Percentiles rank a stretch among this genome's conserved stretches.
Conservation (phyloP, 768 basidiomycete species). For the Rhizopogon vulgaris region DNA sequence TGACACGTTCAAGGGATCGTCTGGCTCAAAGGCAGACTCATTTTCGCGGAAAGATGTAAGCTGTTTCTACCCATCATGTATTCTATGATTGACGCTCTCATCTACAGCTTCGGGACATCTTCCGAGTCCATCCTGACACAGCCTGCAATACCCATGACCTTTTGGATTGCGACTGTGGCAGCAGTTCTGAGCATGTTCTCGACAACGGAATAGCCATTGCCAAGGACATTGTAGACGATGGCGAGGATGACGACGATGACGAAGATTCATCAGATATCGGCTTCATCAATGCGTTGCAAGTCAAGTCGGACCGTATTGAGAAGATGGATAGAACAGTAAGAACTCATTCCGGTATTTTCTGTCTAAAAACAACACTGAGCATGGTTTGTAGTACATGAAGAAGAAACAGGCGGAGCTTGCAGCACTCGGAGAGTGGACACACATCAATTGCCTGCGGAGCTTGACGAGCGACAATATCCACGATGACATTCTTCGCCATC, state of each 20-base stretch:
- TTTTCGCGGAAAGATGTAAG: constrained; percentile 82
- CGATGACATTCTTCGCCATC: constrained; percentile 57
- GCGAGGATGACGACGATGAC: constrained; percentile 21
- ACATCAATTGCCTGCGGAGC: constrained; percentile 64
- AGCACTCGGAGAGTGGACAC: constrained; percentile 76
- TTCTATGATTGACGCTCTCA: not conserved
- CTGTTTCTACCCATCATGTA: not conserved
- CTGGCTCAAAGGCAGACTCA: constrained; percentile 70
- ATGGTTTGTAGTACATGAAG: constrained; percentile 44
- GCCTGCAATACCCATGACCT: constrained; percentile 91
- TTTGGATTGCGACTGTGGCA: constrained; percentile 70
- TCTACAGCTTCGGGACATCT: constrained; percentile 81
- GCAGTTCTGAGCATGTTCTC: constrained; percentile 4
- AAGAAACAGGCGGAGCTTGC: constrained; percentile 67
- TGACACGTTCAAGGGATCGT: constrained; percentile 28
- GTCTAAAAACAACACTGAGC: not conserved
- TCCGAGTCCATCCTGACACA: constrained; percentile 76
- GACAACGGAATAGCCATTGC: not conserved
- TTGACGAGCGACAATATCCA: constrained; percentile 44
- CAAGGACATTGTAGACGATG: not conserved
- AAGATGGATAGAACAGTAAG: constrained; percentile 51
- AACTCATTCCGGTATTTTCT: constrained; percentile 3
- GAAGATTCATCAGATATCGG: constrained; percentile 32
- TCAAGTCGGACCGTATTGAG: constrained; percentile 39
- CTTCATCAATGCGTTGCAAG: constrained; percentile 62